Conservation (phyloP, 192 early-diverging fungal genomes). For the Coemansia sp. region DNA sequence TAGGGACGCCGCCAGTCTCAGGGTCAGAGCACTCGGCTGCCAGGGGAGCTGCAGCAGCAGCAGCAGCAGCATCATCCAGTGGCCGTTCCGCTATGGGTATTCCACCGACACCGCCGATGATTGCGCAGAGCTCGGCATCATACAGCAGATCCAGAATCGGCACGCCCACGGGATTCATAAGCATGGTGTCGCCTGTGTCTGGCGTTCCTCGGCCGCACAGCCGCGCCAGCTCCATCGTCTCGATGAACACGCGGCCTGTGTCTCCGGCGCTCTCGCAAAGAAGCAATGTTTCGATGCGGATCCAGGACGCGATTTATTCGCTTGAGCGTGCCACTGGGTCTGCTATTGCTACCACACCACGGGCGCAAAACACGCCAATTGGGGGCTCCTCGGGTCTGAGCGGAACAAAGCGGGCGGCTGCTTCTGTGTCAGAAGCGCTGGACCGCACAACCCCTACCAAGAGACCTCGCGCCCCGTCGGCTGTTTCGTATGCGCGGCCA, state of each 20-base stretch:
- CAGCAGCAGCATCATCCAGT: too few species aligned
- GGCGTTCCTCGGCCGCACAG: conserved; percentile 15
- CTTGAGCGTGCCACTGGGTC: conserved; percentile 23
- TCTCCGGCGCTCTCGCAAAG: conserved; percentile 41
- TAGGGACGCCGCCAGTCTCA: neutral
- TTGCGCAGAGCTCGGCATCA: neutral
- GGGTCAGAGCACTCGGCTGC: conserved; percentile 6
- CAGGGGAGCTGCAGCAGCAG: neutral
- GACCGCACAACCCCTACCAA: conserved; percentile 39
- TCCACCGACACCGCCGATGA: neutral
- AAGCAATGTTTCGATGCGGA: conserved; percentile 34
- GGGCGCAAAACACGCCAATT: neutral
- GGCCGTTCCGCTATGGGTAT: neutral
- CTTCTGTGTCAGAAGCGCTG: conserved; percentile 4
- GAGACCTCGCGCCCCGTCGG: conserved; percentile 30
- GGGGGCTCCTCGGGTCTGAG: conserved; percentile 1
- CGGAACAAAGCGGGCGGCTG: conserved; percentile 27
- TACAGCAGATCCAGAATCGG: conserved; percentile 17
- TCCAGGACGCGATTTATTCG: conserved; percentile 37
- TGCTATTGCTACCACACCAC: neutral
- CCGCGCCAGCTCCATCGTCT: conserved; percentile 8
- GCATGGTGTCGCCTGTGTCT: conserved; percentile 17
- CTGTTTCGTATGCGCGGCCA: neutral
- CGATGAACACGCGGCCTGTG: conserved; percentile 18
- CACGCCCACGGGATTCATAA: conserved; percentile 44